Conservation (phyloP, 495 filamentous ascomycete genomes). For the Haplographium delicatum region DNA sequence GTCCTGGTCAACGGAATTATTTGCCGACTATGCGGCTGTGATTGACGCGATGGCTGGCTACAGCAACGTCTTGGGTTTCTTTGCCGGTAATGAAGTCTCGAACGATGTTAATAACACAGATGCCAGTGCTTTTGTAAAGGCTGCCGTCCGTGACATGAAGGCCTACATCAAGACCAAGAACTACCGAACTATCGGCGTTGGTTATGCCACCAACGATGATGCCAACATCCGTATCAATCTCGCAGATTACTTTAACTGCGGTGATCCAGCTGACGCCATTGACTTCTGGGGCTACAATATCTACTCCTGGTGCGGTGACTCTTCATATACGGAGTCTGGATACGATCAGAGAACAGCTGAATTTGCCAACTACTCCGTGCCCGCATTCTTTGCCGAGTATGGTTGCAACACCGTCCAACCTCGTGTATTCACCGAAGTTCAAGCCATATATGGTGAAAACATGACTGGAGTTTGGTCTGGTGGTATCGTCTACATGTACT, state of each 20-base stretch:
- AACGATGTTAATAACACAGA: constrained; percentile 77
- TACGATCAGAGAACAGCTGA: constrained; percentile 75
- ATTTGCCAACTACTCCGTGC: constrained; percentile 82
- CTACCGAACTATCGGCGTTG: constrained; percentile 79
- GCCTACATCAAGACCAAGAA: constrained; percentile 75
- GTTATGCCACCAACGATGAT: constrained; percentile 94
- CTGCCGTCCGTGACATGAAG: constrained; percentile 92
- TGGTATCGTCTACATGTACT: constrained; percentile 97
- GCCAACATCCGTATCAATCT: constrained; percentile 68
- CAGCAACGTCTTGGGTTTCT: constrained; percentile 89
- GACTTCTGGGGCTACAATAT: constrained; percentile 99
- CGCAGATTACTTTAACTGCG: constrained; percentile 92
- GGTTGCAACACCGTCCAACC: constrained; percentile 80
- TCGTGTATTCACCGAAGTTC: constrained; percentile 83
- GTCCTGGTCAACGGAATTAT: constrained; percentile 69
- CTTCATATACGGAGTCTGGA: constrained; percentile 63
- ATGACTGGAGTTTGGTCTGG: constrained; percentile 89
- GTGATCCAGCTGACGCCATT: constrained; percentile 55
- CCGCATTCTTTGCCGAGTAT: constrained; percentile 97
- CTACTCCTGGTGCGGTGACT: constrained; percentile 95
- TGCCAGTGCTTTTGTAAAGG: constrained; percentile 91
- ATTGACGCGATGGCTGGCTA: constrained; percentile 75
- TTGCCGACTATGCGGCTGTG: constrained; percentile 73
- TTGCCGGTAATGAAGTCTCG: constrained; percentile 94
- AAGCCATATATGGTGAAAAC: constrained; percentile 67